Base-by-base conservation (phyloP, 164 flowering plant genomes). In the Vitis riparia region DNA sequence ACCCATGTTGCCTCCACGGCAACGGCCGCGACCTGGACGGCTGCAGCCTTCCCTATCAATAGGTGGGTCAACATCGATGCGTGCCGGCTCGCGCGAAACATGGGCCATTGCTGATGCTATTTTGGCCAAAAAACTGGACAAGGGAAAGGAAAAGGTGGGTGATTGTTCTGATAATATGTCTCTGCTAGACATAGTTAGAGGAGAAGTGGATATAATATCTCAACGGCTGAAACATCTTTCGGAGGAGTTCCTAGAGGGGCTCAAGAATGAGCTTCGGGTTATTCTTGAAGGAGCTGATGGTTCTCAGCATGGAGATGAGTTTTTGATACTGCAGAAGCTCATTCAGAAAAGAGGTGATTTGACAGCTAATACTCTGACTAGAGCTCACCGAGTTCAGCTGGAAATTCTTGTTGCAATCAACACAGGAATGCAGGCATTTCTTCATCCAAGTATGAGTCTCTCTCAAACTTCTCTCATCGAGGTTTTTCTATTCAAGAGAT, bases 11-110 rank as follows among this genome's bases (percentile, higher is more conserved):
- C 92, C 92, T 62, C 88, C 89, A 44, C 86, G 86, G 48, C 88
- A 84, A 57, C 88, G 83, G 56, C 79, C 85, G 10, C 77, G 83
- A 30, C 30, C 84, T 51, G 88, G 83, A 11, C 79, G 75, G n/a
- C 71, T 86, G 6, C 88, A 83, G 51, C 82, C 87, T 10, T 81
- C 88, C 1, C 77, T 88, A 2, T 83, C 91, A 14, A 76, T 83
- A 2, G 85, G 83, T 27, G 99, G 82, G 68, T 93, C 98, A 7
- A 98, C 99, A 15, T 70, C 98, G 11, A 97, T 91, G 71, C 93
- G 99, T 82, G 98, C 96, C 11, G 90, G 99, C 75, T 95, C 99
- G 2, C 80, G 86, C 0, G 99, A 95, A 74, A 93, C 96, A 9
- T 90, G 93, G 90, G 96, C 97, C 2, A 78, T 82, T 65, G 82